A percentile compares a stretch with the other conserved stretches of the same genome.
Evolutionary conservation across 2,329 filamentous ascomycete genomes (phyloP).

Genomic region (Paramyrothecium roridum): DNA sequence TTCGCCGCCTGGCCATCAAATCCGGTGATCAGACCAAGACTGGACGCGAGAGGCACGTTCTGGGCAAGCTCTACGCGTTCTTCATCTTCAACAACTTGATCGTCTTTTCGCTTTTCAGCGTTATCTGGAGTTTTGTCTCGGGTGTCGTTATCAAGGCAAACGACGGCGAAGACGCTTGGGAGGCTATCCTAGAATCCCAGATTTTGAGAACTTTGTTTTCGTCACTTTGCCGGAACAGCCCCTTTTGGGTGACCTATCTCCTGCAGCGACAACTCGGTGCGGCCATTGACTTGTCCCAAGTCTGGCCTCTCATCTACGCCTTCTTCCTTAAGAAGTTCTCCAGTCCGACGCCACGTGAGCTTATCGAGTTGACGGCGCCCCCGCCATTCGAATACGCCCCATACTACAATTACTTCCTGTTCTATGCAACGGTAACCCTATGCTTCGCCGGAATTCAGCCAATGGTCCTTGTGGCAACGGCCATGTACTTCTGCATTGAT

Average conservation of each 20-base stretch:
- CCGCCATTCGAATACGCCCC: slow-evolving; percentile 91
- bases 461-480: slow-evolving; percentile 78
- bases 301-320: slow-evolving; percentile 79
- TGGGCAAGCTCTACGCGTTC: slow-evolving; percentile 88
- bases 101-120: slow-evolving; percentile 88
- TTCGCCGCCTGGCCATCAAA: slow-evolving; percentile 78
- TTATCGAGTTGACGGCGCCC: slow-evolving; percentile 90
- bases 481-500: slow-evolving; percentile 86
- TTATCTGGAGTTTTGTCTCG: slow-evolving; percentile 71
- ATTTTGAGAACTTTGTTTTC: slow-evolving; percentile 64
- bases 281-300: slow-evolving; percentile 87
- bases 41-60: slow-evolving; percentile 84
- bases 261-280: slow-evolving; percentile 91
- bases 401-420: slow-evolving; percentile 98
- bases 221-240: slow-evolving; percentile 77
- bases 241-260: slow-evolving; percentile 93
- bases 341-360: slow-evolving; percentile 81
- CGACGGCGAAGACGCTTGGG: slow-evolving; percentile 60
- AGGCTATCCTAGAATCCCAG: slow-evolving; percentile 62
- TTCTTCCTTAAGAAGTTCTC: slow-evolving; percentile 83
- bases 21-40: slow-evolving; percentile 91
- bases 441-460: slow-evolving; percentile 85
- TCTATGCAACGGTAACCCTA: slow-evolving; percentile 85
- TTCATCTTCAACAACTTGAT: slow-evolving; percentile 97
- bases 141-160: slow-evolving; percentile 59